A percentile compares a stretch with the other conserved stretches of the same genome.
These are phyloP conservation scores for Vigna unguiculata DNA, from an alignment of 306 rosid species.

Conservation along the genomic window DNA sequence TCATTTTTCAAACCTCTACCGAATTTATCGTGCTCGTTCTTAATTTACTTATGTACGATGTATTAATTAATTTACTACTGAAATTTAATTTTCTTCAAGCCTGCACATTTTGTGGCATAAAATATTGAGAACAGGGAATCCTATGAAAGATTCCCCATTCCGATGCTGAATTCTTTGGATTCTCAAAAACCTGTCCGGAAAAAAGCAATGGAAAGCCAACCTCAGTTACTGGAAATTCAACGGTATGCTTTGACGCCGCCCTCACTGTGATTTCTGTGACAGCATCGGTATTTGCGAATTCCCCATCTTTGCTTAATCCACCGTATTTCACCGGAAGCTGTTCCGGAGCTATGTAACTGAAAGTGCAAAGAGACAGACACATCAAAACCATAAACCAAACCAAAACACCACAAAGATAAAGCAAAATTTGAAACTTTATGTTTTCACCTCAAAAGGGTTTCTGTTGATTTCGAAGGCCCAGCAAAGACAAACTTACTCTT, in stretches of 20 bases:
- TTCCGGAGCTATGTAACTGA: conserved; percentile 75
- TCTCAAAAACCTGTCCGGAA: conserved; percentile 29
- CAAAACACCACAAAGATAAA: not conserved
- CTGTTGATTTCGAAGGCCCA: conserved; percentile 78
- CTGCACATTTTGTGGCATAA: conserved; percentile 15
- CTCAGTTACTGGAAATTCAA: conserved; percentile 74
- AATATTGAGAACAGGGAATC: conserved; percentile 48
- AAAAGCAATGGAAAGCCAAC: conserved; percentile 45
- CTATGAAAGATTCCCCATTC: conserved; percentile 48
- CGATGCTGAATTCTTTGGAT: conserved; percentile 47
- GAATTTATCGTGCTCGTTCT: conserved; percentile 5
- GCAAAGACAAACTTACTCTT: conserved; percentile 86
- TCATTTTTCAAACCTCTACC: not conserved
- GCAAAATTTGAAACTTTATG: conserved; percentile 32
- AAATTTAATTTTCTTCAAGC: not conserved
- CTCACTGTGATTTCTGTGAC: conserved; percentile 64
- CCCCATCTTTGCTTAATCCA: conserved; percentile 78
- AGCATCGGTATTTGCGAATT: conserved; percentile 61
- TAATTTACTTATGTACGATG: not conserved
- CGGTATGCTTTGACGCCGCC: conserved; percentile 65
- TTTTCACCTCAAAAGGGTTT: conserved; percentile 70
- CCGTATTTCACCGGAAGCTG: conserved; percentile 81
- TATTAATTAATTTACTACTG: not conserved
- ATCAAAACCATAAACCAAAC: not conserved
- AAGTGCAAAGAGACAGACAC: conserved; percentile 31